Evolutionary conservation across 2,329 filamentous ascomycete genomes (phyloP), one percentile per base, ranked within the genome.

Genomic region (Teratosphaeria epicoccoides): DNA sequence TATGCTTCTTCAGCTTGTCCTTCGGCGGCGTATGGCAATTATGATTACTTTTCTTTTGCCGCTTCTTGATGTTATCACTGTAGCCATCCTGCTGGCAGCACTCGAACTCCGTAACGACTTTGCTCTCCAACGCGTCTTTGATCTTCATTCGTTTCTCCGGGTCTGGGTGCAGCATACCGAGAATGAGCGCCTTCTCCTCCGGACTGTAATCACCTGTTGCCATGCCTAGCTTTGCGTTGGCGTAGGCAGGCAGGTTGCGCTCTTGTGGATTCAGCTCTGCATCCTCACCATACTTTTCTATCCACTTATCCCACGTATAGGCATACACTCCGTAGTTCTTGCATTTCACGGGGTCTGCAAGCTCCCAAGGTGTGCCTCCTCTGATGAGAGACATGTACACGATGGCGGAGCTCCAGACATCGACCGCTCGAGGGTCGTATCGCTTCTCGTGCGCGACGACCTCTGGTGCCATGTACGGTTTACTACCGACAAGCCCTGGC

Each of bases 381-480:
- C 85, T 86, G 37, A 80, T 80, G 57, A 95, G 79, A 56, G 85
- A 83, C 53, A 95, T 73, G 77, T 88, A 91, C 58, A 93, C 84
- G 52, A 95, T 83, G 23, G 84, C 89, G 48, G 85, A 85, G 50
- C 85, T 85, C 89, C 89, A 95, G 11, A 94, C 84, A 63, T 95
- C 89, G 11, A 94, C 73, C 3, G 84, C 80, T 45, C 88, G 82
- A 1, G 89, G 84, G 64, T 95, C 89, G 62, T 84, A 85, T 40
- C 73, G 68, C 20, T 71, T 73, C 56, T 81, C 74, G 73, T 87
- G 87, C 45, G 76, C 76, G 29, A 93, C 73, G 4, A 95, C 87
- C 67, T 95, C 88, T 1, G 89, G 89, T 0, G 88, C 87, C 61
- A 93, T 89, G 67, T 95, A 95, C 1, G 88, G 88, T 61, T 85